A percentile compares a stretch with the other conserved stretches of the same genome.
Conservation (phyloP, 1,284 basidiomycete species). For the Cystobasidiaceae sp. region DNA sequence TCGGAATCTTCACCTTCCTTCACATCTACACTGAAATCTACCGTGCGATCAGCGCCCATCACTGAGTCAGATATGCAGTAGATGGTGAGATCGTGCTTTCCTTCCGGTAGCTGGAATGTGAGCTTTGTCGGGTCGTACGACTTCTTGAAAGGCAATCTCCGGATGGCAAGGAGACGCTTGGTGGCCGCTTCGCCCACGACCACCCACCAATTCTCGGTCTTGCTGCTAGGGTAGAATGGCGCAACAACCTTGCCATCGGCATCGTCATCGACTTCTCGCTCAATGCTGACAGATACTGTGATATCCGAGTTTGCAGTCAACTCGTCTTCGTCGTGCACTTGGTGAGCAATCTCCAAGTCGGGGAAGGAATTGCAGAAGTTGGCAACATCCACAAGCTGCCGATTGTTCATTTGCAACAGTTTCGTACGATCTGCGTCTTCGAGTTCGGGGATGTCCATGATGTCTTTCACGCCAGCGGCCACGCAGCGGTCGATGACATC, state of each 20-base stretch:
- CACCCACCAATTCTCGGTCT: conserved; percentile 96
- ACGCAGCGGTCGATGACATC: conserved; percentile 83
- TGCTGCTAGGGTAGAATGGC: conserved; percentile 82
- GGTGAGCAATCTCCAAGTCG: conserved; percentile 70
- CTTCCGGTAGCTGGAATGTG: conserved; percentile 80
- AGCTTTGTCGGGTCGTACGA: conserved; percentile 73
- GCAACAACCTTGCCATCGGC: conserved; percentile 77
- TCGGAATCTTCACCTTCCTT: conserved; percentile 77
- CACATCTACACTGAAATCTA: conserved; percentile 70
- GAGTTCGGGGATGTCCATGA: conserved; percentile 96
- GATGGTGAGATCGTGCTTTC: conserved; percentile 73
- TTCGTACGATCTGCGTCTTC: conserved; percentile 80
- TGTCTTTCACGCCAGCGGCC: conserved; percentile 69
- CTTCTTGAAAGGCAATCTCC: conserved; percentile 77
- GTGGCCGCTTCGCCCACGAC: conserved; percentile 75
- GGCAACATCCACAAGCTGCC: conserved; percentile 85
- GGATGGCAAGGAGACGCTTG: conserved; percentile 76
- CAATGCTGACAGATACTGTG: conserved; percentile 68
- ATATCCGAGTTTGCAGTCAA: conserved; percentile 81
- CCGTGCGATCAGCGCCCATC: conserved; percentile 75
- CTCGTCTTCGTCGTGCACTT: conserved; percentile 70
- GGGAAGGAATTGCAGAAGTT: conserved; percentile 92
- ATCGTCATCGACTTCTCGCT: conserved; percentile 63
- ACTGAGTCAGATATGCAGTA: conserved; percentile 93
- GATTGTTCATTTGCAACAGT: conserved; percentile 75